phyloP scores from a whole-genome alignment of 345 rosid genomes.

The Sisymbrium irio region DNA sequence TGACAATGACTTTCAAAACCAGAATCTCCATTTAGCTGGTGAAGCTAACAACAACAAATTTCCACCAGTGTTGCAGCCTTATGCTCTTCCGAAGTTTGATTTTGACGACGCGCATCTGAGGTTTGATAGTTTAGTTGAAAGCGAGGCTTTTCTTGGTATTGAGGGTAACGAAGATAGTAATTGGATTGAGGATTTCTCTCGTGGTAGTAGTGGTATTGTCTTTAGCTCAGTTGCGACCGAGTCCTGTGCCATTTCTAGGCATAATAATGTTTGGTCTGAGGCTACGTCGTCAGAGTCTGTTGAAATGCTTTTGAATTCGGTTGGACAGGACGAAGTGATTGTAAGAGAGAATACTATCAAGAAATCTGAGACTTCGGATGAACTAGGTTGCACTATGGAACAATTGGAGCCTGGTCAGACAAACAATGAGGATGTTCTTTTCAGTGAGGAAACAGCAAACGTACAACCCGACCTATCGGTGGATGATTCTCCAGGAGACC shows the following conservation, averaged over 20 bases:
- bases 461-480: constrained; percentile 36
- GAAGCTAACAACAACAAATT: constrained; percentile 74
- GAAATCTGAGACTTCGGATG: constrained; percentile 69
- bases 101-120: constrained; percentile 80
- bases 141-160: constrained; percentile 80
- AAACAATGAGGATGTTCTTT: constrained; percentile 33
- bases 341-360: constrained; percentile 44
- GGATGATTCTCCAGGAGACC: constrained; percentile 38
- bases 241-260: constrained; percentile 77
- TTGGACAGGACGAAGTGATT: constrained; percentile 79
- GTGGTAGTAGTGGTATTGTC: constrained; percentile 57
- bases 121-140: constrained; percentile 70
- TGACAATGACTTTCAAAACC: constrained; percentile 95
- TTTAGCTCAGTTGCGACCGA: constrained; percentile 79
- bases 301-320: constrained; percentile 93
- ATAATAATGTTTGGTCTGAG: constrained; percentile 98
- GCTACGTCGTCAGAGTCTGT: constrained; percentile 85
- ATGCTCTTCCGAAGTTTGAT: constrained; percentile 86
- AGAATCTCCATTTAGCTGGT: constrained; percentile 86
- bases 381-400: constrained; percentile 61
- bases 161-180: constrained; percentile 75
- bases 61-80: constrained; percentile 65
- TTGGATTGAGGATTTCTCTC: constrained; percentile 95
- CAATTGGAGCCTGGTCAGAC: constrained; percentile 67
- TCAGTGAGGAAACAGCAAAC: constrained; percentile 40